phyloP scores from a whole-genome alignment of 2,329 filamentous ascomycete genomes.

The Fonsecaea monophora region DNA sequence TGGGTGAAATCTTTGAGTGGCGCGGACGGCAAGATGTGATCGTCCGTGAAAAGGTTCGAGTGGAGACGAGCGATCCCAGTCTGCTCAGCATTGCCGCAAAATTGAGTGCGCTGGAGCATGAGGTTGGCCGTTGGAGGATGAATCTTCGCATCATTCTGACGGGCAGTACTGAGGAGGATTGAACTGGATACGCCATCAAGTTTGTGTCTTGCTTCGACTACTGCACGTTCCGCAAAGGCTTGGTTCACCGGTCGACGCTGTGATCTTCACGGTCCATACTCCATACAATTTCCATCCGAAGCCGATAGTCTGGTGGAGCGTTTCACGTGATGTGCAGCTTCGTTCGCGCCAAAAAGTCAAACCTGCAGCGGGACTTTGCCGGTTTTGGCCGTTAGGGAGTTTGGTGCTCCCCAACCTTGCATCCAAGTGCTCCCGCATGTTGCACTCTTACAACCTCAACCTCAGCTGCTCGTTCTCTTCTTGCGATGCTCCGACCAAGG shows the following conservation, averaged over 20 bases:
- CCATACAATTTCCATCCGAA: not conserved
- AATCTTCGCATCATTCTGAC: constrained; percentile 82
- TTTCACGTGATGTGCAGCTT: constrained; percentile 17
- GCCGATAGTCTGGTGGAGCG: not conserved
- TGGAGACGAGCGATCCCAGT: constrained; percentile 88
- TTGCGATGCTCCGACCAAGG: not conserved
- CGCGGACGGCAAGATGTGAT: constrained; percentile 71
- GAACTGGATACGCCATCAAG: not conserved
- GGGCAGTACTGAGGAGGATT: constrained; percentile 45
- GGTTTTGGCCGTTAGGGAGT: constrained; percentile 3
- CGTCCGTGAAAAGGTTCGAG: constrained; percentile 86
- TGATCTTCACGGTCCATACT: not conserved
- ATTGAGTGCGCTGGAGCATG: constrained; percentile 76
- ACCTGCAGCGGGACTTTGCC: constrained; percentile 16
- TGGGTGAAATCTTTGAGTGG: constrained; percentile 76
- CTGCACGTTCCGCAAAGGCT: not conserved
- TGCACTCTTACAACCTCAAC: not conserved
- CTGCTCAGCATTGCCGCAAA: constrained; percentile 84
- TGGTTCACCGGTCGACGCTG: not conserved
- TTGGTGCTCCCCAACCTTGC: constrained; percentile 12
- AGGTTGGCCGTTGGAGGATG: constrained; percentile 70
- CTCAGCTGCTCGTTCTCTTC: not conserved
- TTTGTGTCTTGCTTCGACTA: not conserved
- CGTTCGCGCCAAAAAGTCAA: not conserved
- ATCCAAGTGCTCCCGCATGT: constrained; percentile 1